A percentile compares a stretch with the other conserved stretches of the same genome.
Conservation (phyloP, 495 filamentous ascomycete species). For the Neurospora sp. region DNA sequence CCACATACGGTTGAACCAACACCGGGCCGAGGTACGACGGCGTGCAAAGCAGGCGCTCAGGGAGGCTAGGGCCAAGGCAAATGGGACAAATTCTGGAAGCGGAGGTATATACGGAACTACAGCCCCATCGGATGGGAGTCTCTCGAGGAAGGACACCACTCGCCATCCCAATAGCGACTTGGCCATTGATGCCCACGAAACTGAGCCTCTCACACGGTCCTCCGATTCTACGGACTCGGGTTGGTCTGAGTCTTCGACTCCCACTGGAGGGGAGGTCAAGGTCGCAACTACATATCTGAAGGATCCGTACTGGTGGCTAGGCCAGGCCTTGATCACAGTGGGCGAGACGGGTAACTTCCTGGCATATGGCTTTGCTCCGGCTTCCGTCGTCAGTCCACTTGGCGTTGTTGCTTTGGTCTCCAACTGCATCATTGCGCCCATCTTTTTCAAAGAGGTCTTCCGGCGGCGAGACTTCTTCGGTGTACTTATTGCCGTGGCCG, state of each 20-base stretch:
- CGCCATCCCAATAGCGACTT: slow-evolving; percentile 21
- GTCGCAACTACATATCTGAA: slow-evolving; percentile 52
- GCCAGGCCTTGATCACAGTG: slow-evolving; percentile 81
- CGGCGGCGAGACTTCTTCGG: slow-evolving; percentile 79
- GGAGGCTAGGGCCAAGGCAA: slow-evolving; percentile 4
- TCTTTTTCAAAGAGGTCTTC: slow-evolving; percentile 83
- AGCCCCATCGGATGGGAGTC: slow-evolving; percentile 1
- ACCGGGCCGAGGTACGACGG: slow-evolving; percentile 28
- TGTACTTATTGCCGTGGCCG: slow-evolving; percentile 70
- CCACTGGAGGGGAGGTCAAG: slow-evolving; percentile 22
- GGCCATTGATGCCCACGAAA: slow-evolving; percentile 26
- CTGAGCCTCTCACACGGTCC: slow-evolving; percentile 38
- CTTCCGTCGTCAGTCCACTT: slow-evolving; percentile 92
- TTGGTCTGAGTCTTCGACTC: slow-evolving; percentile 24
- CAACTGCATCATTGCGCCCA: slow-evolving; percentile 91
- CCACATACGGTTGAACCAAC: slow-evolving; percentile 61
- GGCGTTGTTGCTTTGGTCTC: slow-evolving; percentile 92
- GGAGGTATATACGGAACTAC: slow-evolving; percentile 14
- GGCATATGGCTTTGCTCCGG: slow-evolving; percentile 96
- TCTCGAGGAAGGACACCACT: slow-evolving; percentile 11
- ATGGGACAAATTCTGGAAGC: slow-evolving; percentile 12
- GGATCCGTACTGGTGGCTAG: slow-evolving; percentile 93
- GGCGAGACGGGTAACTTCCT: slow-evolving; percentile 95
- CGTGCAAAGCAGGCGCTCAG: slow-evolving; percentile 40
- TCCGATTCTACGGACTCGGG: slow-evolving; percentile 33